Percentiles rank a stretch among this genome's conserved stretches.
Conservation (phyloP, 441 rosid species). For the Metrosideros polymorpha region DNA sequence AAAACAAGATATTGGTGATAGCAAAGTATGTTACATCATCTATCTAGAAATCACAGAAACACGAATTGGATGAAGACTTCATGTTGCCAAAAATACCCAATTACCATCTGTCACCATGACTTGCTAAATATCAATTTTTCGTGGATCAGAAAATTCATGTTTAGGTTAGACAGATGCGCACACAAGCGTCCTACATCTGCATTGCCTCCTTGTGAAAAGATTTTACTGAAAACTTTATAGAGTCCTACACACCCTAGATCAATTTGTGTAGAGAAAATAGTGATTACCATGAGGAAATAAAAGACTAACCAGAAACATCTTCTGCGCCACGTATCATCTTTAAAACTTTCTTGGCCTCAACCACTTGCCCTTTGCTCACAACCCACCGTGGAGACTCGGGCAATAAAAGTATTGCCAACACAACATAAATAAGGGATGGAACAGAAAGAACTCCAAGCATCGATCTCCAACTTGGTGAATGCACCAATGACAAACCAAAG, state of each 20-base stretch:
- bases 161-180: neutral
- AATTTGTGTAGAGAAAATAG: neutral
- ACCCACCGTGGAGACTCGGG: constrained; percentile 14
- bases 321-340: neutral
- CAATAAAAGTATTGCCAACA: neutral
- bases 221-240: neutral
- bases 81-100: neutral
- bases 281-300: neutral
- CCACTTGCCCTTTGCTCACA: constrained; percentile 9
- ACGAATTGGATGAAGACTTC: neutral
- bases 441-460: constrained; percentile 11
- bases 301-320: constrained; percentile 11
- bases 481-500: constrained; percentile 6
- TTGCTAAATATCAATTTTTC: neutral
- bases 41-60: neutral
- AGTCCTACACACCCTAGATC: neutral
- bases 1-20: neutral
- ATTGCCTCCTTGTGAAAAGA: neutral
- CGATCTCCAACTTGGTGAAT: constrained; percentile 10
- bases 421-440: constrained; percentile 2
- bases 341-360: constrained; percentile 9
- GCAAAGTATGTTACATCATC: neutral
- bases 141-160: neutral
- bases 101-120: neutral
- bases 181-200: neutral